Base-by-base conservation (phyloP, 495 filamentous ascomycete genomes). In the Cercophora samala region DNA sequence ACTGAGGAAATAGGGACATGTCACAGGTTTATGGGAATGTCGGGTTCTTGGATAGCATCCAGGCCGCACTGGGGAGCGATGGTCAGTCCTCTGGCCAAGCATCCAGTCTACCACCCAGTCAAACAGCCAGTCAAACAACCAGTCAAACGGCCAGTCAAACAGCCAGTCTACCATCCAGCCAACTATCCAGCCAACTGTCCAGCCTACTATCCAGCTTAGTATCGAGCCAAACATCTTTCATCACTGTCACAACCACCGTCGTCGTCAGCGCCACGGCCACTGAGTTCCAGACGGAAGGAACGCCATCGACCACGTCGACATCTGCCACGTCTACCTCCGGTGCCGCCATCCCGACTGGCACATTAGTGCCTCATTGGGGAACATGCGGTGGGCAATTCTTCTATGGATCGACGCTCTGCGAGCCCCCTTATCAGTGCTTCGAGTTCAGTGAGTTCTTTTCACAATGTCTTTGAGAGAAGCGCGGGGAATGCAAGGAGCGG, bases 11-110 rank as follows among this genome's bases (percentile, higher is more conserved):
- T 26, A 66, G 64, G 89, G 89, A 91, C 80, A 84, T 84, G 68
- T 84, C 77, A 15, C 86, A 89, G 77, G 86, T 84, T 1, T 86
- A 84, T 70, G 76, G 72, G 37, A 91, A 91, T 72, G 6, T 68
- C 9, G 87, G 87, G 6, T 88, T 88, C 71, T 73, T 90, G 67
- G 74, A 77, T 29, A 72, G 70, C 32, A 74, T 87, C 22, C 72
- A 63, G 61, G 56, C 68, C 18, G 66, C 71, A 2, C 66, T 82
- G 60, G 70, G 71, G n/a, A 23, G 53, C 5, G 22, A 9, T 17
- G 64, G 59, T n/a, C 29, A 21, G 26, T 24, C 51, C 2, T 46
- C 37, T 46, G 15, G 37, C 11, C 37, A 46, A 17, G 9, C 6
- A 46, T 46, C 37, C 37, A 13, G 37, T 17, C 37, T 13, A 1